phyloP scores from a whole-genome alignment of 1,284 basidiomycete genomes.

The Melampsora larici-populina region DNA sequence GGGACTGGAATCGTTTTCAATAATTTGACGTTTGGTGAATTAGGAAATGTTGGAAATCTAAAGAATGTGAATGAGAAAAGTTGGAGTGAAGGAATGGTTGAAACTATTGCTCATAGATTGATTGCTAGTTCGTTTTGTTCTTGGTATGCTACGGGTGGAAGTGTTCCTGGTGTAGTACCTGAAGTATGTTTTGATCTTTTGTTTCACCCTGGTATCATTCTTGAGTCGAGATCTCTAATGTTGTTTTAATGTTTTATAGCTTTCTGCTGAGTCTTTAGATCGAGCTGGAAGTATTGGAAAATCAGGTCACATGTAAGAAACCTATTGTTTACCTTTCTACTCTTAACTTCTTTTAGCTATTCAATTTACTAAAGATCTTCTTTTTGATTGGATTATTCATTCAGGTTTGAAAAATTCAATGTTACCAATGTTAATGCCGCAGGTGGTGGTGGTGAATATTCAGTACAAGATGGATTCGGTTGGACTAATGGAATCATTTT shows the following conservation, averaged over 20 bases:
- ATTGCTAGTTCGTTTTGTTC: slow-evolving; percentile 77
- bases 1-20: slow-evolving; percentile 33
- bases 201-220: too few relatives aligned
- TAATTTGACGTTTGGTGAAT: slow-evolving; percentile 64
- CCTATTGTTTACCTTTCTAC: background rate
- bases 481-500: background rate
- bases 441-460: slow-evolving; percentile 4
- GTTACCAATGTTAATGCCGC: slow-evolving; percentile 1
- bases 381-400: too few relatives aligned
- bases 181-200: background rate
- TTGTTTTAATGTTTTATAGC: background rate
- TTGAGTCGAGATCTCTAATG: too few relatives aligned
- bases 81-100: slow-evolving; percentile 64
- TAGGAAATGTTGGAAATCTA: slow-evolving; percentile 62
- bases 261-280: background rate
- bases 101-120: slow-evolving; percentile 69
- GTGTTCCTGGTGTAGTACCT: slow-evolving; percentile 64
- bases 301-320: background rate
- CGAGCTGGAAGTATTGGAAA: background rate
- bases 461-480: background rate
- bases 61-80: slow-evolving; percentile 59
- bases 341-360: background rate
- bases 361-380: too few relatives aligned
- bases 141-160: slow-evolving; percentile 77
- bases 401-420: slow-evolving; percentile 1